These are phyloP conservation scores for Kodamaea alishanica DNA, from an alignment of 1,139 yeast genomes.

Conservation along the genomic window DNA sequence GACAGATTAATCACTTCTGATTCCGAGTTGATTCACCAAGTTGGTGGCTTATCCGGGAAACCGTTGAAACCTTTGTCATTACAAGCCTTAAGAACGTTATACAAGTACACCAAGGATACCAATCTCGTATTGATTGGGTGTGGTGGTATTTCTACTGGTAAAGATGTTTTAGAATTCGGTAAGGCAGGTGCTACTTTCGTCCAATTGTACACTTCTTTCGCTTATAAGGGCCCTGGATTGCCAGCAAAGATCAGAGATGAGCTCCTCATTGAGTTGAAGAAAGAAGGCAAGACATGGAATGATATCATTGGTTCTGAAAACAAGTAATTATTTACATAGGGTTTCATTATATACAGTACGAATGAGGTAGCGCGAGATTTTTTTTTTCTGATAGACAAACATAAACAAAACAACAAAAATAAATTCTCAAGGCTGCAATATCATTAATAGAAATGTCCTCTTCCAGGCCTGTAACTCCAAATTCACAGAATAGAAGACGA, in stretches of 20 bases:
- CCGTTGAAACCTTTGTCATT: slow-evolving; percentile 85
- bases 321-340: slow-evolving; percentile 13
- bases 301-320: slow-evolving; percentile 64
- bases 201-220: slow-evolving; percentile 85
- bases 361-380: neutral
- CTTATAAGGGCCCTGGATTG: slow-evolving; percentile 89
- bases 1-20: slow-evolving; percentile 47
- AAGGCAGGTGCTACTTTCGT: slow-evolving; percentile 90
- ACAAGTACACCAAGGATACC: slow-evolving; percentile 71
- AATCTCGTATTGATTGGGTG: slow-evolving; percentile 81
- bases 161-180: slow-evolving; percentile 88
- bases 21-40: slow-evolving; percentile 43
- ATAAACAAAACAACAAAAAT: neutral
- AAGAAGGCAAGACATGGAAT: slow-evolving; percentile 81
- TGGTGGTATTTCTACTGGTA: slow-evolving; percentile 85
- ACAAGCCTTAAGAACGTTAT: slow-evolving; percentile 63
- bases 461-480: slow-evolving; percentile 17
- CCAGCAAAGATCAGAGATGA: slow-evolving; percentile 78
- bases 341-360: too few relatives aligned
- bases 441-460: slow-evolving; percentile 5
- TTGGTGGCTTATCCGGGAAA: slow-evolving; percentile 89
- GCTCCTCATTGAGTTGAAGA: slow-evolving; percentile 58
- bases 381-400: slow-evolving; percentile 2
- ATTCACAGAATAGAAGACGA: slow-evolving; percentile 17
- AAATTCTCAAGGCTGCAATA: neutral